Conservation (phyloP, 768 basidiomycete genomes). For the Suillus subalutaceus region DNA sequence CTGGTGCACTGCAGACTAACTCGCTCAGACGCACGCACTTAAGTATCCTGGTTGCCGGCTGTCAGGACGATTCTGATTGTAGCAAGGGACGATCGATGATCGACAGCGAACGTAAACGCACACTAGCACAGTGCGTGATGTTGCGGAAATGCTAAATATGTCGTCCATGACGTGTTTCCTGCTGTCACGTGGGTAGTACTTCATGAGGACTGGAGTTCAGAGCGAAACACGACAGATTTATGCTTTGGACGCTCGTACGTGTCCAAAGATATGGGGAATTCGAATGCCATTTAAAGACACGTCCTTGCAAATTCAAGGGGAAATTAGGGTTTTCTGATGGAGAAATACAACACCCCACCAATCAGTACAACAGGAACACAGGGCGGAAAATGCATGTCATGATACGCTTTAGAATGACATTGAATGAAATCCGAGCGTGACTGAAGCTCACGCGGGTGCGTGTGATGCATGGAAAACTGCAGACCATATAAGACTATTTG, state of each 20-base stretch:
- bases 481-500: slow-evolving; percentile 50
- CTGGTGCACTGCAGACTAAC: neutral
- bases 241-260: slow-evolving; percentile 45
- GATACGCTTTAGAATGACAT: neutral
- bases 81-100: slow-evolving; percentile 57
- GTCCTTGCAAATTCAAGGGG: slow-evolving; percentile 31
- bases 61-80: slow-evolving; percentile 56
- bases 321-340: slow-evolving; percentile 32
- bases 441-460: neutral
- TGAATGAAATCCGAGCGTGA: neutral
- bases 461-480: neutral
- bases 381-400: neutral
- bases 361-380: neutral
- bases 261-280: slow-evolving; percentile 49
- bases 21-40: slow-evolving; percentile 49
- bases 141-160: slow-evolving; percentile 34
- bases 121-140: slow-evolving; percentile 38
- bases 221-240: slow-evolving; percentile 44
- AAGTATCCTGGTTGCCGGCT: slow-evolving; percentile 59
- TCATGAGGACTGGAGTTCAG: slow-evolving; percentile 44
- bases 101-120: slow-evolving; percentile 45
- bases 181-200: slow-evolving; percentile 35
- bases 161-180: slow-evolving; percentile 44
- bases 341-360: neutral
- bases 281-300: slow-evolving; percentile 43